Evolutionary conservation across 805 yeast species (phyloP), one percentile per base, ranked within the genome.

Genomic region (Pichia sporocuriosa): DNA sequence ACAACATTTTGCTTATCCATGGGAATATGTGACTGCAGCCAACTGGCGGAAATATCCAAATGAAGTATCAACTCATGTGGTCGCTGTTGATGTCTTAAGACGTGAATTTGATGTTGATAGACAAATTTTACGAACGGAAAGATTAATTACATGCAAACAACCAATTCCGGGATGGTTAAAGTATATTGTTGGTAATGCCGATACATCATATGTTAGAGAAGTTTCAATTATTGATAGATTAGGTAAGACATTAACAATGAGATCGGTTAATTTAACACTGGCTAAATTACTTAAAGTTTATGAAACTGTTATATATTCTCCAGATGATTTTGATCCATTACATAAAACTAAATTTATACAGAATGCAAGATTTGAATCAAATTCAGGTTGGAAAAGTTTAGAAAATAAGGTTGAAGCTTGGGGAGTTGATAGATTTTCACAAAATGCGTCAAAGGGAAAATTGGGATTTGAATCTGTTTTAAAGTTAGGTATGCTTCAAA

Each of bases 31-130:
- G 21, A 83, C 96, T 0, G 88, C 95, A 2, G 97, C 97, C 39
- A 88, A 89, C 63, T 90, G 98, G 98, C 79, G 76, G 50, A 90
- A 90, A 53, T 90, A 90, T 63, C 98, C 98, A n/a, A 90, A 93
- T 59, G 95, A 88, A 53, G 70, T 81, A 44, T 80, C 96, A 7
- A 75, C 95, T 0, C 98, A 90, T 62, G 98, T 90, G 9, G 81
- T 86, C 23, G 93, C 93, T 1, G 97, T 93, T 16, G 98, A 90
- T 59, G 86, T 87, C 1, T 62, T 90, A 25, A 70, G 83, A 45
- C 71, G 97, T 48, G 87, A 81, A 52, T 56, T 87, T 17, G 74
- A 77, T 51, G 63, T 70, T 1, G 63, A 59, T 7, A 70, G 73
- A 1, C 72, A 72, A 5, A 67, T 75, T 3, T 67, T 90, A 32